Conservation (phyloP, 169 alveolate species). For the Amoebophrya sp. region DNA sequence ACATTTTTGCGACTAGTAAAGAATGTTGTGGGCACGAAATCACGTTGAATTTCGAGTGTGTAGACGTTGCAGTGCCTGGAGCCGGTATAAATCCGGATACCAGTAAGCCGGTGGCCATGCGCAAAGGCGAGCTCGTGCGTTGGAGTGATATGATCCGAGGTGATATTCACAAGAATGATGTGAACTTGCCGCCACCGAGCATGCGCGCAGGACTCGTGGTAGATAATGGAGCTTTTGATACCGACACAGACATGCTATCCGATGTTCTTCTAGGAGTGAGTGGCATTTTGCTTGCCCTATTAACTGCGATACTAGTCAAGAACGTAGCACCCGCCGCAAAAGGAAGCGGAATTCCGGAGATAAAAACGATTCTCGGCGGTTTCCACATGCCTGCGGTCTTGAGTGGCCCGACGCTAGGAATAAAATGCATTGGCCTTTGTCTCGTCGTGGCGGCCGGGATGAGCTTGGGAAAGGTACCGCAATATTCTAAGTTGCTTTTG, state of each 20-base stretch:
- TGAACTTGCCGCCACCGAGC: too few species aligned
- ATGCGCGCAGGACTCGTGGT: too few species aligned
- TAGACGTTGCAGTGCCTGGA: too few species aligned
- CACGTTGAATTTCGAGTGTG: neutral
- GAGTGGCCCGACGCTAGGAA: conserved; percentile 35
- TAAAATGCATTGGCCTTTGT: conserved; percentile 48
- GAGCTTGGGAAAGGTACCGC: conserved; percentile 53
- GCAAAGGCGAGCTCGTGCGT: too few species aligned
- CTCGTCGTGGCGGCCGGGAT: conserved; percentile 52
- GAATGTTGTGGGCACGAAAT: neutral
- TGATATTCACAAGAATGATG: too few species aligned
- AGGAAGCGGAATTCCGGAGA: conserved; percentile 33
- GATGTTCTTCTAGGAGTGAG: neutral
- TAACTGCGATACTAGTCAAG: neutral
- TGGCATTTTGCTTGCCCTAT: neutral
- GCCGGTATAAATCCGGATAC: too few species aligned
- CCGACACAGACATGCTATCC: too few species aligned
- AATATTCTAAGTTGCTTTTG: too few species aligned
- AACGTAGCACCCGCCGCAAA: conserved; percentile 9
- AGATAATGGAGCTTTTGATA: too few species aligned
- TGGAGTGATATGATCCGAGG: too few species aligned
- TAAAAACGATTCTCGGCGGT: conserved; percentile 33
- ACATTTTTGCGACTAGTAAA: neutral
- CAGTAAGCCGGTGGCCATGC: neutral
- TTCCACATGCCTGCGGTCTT: neutral